Base-by-base conservation (phyloP, 2,329 filamentous ascomycete species). In the Fusarium vanettenii region DNA sequence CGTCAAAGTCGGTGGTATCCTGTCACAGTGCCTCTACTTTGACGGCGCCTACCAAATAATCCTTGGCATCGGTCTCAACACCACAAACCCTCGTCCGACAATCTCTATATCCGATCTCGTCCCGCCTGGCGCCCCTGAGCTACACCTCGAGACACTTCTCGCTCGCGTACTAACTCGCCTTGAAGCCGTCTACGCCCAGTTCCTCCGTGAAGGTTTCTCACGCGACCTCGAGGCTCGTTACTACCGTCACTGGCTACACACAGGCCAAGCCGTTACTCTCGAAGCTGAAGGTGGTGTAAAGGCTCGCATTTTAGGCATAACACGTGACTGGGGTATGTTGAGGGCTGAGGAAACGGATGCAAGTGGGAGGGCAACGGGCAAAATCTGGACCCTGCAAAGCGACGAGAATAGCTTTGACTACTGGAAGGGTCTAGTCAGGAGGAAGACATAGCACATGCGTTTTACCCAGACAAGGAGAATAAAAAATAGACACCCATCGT, bases 341-440 rank as follows among this genome's bases (percentile, higher is more conserved):
- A 88, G 92, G 74, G 97, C 92, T 0, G 94, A 98, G 82, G 95
- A 98, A 86, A 83, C 97, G 63, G 92, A 92, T 4, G 89, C 87
- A 81, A 89, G 93, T 68, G 94, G 95, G 72, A 87, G 92, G 63
- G 86, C 88, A 3, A 98, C 94, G 0, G 95, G 96, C 0, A 93
- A 89, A 83, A 86, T 93, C 60, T 96, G 93, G 89, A 91, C 93
- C 77, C 84, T 99, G 84, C 95, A 98, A 86, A 98, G 95, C 82
- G 97, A 99, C 82, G 95, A 95, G 81, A 99, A 99, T 80, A 98
- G 95, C 82, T 99, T 99, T 86, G 97, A 99, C 84, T 99, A 98
- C 82, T 97, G 98, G 85, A 94, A 90, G 80, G 97, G 97, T 0
- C 80, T 99, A 78, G 86, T 99, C 22, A 94, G 91, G 86, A 90